phyloP scores from a whole-genome alignment of 345 rosid species.

The Brassica carinata region DNA sequence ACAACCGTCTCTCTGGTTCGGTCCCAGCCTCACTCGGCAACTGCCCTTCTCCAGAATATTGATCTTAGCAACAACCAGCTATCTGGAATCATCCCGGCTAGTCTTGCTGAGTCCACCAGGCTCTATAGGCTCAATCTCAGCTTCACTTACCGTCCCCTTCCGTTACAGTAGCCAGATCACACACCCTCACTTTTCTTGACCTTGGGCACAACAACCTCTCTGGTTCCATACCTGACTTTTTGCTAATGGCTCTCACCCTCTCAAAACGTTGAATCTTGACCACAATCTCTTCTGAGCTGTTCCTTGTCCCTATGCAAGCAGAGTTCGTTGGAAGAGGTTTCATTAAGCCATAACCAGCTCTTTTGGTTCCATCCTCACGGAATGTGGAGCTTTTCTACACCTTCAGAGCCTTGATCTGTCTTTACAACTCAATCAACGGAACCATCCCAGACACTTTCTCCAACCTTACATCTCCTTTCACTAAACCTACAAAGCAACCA shows the following conservation, averaged over 20 bases:
- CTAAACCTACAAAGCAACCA: slow-evolving; percentile 61
- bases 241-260: slow-evolving; percentile 47
- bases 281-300: slow-evolving; percentile 55
- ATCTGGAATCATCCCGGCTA: slow-evolving; percentile 60
- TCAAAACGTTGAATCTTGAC: slow-evolving; percentile 48
- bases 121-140: slow-evolving; percentile 70
- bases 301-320: slow-evolving; percentile 55
- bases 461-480: slow-evolving; percentile 56
- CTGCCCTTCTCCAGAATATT: slow-evolving; percentile 69
- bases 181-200: slow-evolving; percentile 65
- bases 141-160: slow-evolving; percentile 62
- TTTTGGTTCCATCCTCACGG: slow-evolving; percentile 56
- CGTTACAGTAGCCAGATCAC: slow-evolving; percentile 48
- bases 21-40: slow-evolving; percentile 76
- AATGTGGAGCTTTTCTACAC: slow-evolving; percentile 49
- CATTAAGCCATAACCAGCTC: slow-evolving; percentile 67
- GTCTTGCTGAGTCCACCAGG: slow-evolving; percentile 69
- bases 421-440: slow-evolving; percentile 69
- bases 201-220: slow-evolving; percentile 77
- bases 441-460: slow-evolving; percentile 63
- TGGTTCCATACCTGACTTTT: slow-evolving; percentile 65
- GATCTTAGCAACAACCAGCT: slow-evolving; percentile 75
- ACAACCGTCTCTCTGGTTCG: slow-evolving; percentile 82
- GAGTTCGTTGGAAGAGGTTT: slow-evolving; percentile 52
- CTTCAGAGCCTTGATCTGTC: slow-evolving; percentile 73